phyloP scores from a whole-genome alignment of 495 filamentous ascomycete species.

The Aspergillus baeticus region DNA sequence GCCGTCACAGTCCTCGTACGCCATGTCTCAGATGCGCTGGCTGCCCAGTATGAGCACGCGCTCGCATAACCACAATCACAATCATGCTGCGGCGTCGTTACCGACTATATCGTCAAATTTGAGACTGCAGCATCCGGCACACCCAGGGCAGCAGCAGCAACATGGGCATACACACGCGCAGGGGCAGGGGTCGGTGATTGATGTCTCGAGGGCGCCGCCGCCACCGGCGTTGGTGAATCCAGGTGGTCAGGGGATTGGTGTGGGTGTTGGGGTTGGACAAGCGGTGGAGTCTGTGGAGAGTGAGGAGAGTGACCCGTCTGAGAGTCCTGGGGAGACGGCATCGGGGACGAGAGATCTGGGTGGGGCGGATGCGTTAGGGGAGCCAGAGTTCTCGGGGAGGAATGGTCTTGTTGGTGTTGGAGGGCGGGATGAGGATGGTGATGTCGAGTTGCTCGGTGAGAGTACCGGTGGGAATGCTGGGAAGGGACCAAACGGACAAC shows the following conservation, averaged over 20 bases:
- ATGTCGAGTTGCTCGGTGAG: slow-evolving; percentile 1
- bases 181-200: slow-evolving; percentile 11
- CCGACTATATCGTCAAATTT: slow-evolving; percentile 24
- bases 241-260: not conserved
- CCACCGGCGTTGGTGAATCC: not conserved
- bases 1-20: slow-evolving; percentile 18
- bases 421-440: slow-evolving; percentile 1
- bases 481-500: not conserved
- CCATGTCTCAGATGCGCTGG: slow-evolving; percentile 28
- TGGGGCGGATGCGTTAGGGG: slow-evolving; percentile 17
- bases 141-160: slow-evolving; percentile 22
- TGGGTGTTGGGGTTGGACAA: not conserved
- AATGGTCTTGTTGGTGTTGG: not conserved
- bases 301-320: slow-evolving; percentile 24
- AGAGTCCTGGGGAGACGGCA: slow-evolving; percentile 13
- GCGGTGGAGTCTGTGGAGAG: slow-evolving; percentile 12
- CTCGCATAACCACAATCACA: slow-evolving; percentile 10
- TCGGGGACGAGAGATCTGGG: slow-evolving; percentile 14
- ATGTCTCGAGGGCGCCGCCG: slow-evolving; percentile 6
- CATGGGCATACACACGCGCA: slow-evolving; percentile 28
- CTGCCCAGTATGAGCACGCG: slow-evolving; percentile 22
- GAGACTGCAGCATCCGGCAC: slow-evolving; percentile 17
- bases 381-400: slow-evolving; percentile 13
- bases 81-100: not conserved
- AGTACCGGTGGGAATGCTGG: not conserved